These are phyloP conservation scores for Cladosporium sp. DNA, from an alignment of 2,329 filamentous ascomycete species.

Conservation along the genomic window DNA sequence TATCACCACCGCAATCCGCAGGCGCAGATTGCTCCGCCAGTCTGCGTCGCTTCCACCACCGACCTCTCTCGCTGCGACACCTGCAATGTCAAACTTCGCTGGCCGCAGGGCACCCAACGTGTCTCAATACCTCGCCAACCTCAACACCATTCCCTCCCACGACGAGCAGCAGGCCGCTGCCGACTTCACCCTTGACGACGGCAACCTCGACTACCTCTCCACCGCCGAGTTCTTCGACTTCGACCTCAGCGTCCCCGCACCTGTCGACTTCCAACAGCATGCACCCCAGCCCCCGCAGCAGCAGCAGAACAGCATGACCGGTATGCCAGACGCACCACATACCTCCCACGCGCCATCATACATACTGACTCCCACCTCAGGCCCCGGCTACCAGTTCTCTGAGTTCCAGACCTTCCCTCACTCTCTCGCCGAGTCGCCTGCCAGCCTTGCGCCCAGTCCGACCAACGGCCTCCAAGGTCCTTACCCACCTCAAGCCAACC, in stretches of 20 bases:
- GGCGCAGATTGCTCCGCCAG: conserved; percentile 17
- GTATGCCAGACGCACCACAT: background rate
- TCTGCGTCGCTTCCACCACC: conserved; percentile 15
- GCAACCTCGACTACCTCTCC: conserved; percentile 56
- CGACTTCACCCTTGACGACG: conserved; percentile 59
- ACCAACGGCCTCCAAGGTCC: conserved; percentile 30
- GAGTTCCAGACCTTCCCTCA: conserved; percentile 46
- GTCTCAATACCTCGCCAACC: conserved; percentile 81
- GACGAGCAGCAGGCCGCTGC: conserved; percentile 57
- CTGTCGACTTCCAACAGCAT: conserved; percentile 18
- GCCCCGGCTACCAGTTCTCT: conserved; percentile 46
- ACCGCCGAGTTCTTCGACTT: conserved; percentile 66
- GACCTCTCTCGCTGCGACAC: background rate
- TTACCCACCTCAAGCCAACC: conserved; percentile 29
- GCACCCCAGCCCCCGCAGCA: conserved; percentile 12
- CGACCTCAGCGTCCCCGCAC: conserved; percentile 44
- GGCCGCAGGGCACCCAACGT: conserved; percentile 81
- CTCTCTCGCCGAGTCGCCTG: conserved; percentile 28
- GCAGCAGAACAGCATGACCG: conserved; percentile 19
- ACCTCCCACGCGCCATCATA: background rate
- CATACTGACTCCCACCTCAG: conserved; percentile 17
- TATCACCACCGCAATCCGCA: background rate
- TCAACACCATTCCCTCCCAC: conserved; percentile 72
- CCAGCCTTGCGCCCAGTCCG: conserved; percentile 30
- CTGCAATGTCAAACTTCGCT: conserved; percentile 69